Conservation (phyloP, 2,329 filamentous ascomycete genomes). For the Fusarium sp. region DNA sequence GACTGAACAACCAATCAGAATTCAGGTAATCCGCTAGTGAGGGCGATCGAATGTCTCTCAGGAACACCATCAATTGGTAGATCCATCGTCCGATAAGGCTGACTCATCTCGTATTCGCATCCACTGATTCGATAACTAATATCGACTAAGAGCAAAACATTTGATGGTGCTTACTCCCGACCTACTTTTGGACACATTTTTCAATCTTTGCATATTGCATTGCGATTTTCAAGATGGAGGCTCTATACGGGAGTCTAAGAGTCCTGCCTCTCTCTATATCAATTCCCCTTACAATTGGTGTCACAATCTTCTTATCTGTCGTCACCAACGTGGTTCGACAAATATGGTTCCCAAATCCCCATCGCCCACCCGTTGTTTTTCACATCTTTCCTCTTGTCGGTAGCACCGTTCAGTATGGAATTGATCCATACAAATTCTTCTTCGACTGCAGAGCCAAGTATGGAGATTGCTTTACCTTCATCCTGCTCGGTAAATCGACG, state of each 20-base stretch:
- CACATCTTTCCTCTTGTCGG: constrained; percentile 85
- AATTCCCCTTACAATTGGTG: constrained; percentile 55
- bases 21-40: not conserved
- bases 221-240: not conserved
- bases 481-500: constrained; percentile 86
- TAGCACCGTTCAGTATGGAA: constrained; percentile 92
- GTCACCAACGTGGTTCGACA: constrained; percentile 83
- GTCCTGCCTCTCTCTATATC: constrained; percentile 13
- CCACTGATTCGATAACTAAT: not conserved
- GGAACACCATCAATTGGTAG: constrained; percentile 1
- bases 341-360: constrained; percentile 80
- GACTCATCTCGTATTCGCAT: constrained; percentile 12
- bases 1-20: not conserved
- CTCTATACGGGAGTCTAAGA: not conserved
- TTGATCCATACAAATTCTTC: constrained; percentile 92
- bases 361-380: constrained; percentile 83
- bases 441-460: constrained; percentile 78
- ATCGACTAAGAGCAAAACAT: not conserved
- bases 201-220: not conserved
- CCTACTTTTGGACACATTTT: not conserved
- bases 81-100: constrained; percentile 3
- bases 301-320: constrained; percentile 66
- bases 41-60: not conserved
- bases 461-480: constrained; percentile 89
- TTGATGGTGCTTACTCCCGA: constrained; percentile 2